Percentiles rank a stretch among this genome's conserved stretches.
Evolutionary conservation across 169 alveolate species (phyloP).

Genomic region (Plasmodium malariae): DNA sequence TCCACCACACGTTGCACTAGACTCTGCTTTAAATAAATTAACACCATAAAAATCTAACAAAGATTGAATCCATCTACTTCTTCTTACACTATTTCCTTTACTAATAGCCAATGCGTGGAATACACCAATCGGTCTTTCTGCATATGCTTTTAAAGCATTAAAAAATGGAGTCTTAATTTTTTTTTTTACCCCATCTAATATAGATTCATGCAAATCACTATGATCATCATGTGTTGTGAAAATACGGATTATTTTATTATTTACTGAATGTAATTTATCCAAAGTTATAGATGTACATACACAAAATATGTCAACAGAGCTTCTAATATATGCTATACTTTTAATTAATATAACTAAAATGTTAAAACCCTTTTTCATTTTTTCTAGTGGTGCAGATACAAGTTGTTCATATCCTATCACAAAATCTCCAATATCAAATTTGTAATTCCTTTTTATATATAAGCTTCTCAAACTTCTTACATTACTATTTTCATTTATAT

Average conservation of each 20-base stretch:
- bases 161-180: conserved; percentile 81
- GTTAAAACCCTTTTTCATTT: conserved; percentile 78
- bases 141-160: conserved; percentile 79
- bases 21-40: conserved; percentile 82
- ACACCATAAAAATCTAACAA: conserved; percentile 82
- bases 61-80: conserved; percentile 80
- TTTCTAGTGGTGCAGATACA: conserved; percentile 76
- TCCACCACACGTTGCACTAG: conserved; percentile 85
- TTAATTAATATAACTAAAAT: conserved; percentile 54
- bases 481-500: background rate
- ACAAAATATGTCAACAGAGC: conserved; percentile 82
- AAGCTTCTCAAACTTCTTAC: background rate
- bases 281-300: conserved; percentile 80
- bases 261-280: conserved; percentile 73
- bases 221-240: conserved; percentile 82
- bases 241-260: conserved; percentile 75
- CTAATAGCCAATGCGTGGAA: conserved; percentile 85
- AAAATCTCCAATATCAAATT: conserved; percentile 70
- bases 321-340: conserved; percentile 75
- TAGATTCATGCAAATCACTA: conserved; percentile 82
- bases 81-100: conserved; percentile 79
- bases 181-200: conserved; percentile 78
- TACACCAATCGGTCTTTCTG: conserved; percentile 84
- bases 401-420: conserved; percentile 81
- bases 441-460: conserved; percentile 3